These are phyloP conservation scores for Cicer chorassanicum DNA, from an alignment of 306 rosid species.

Conservation along the genomic window DNA sequence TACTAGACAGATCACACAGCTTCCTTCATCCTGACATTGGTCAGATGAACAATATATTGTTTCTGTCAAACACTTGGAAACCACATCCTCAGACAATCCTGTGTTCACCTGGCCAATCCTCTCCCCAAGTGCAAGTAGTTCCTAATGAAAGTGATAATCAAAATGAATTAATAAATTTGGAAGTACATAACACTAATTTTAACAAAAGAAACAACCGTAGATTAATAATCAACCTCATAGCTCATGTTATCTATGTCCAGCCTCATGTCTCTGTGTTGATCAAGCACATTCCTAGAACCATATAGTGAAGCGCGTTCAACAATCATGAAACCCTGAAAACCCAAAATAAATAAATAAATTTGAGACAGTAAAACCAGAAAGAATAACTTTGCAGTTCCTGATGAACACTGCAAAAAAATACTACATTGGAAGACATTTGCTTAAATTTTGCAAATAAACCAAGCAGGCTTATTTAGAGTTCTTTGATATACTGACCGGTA, in stretches of 20 bases:
- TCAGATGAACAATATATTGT: constrained; percentile 79
- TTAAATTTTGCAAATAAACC: constrained; percentile 18
- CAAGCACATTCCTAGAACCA: constrained; percentile 71
- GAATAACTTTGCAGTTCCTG: constrained; percentile 17
- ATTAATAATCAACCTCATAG: constrained; percentile 69
- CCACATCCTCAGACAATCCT: constrained; percentile 70
- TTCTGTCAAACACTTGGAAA: constrained; percentile 73
- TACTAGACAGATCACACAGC: constrained; percentile 80
- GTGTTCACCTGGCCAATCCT: constrained; percentile 83
- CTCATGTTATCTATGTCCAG: constrained; percentile 85
- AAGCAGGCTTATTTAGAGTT: constrained; percentile 29
- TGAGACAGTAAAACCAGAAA: constrained; percentile 13
- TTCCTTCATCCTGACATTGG: constrained; percentile 70
- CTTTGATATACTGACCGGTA: constrained; percentile 40
- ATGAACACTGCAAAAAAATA: not conserved
- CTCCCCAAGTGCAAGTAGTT: constrained; percentile 83
- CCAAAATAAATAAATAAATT: not conserved
- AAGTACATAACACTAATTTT: not conserved
- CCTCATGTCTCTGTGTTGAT: constrained; percentile 90
- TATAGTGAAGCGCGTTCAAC: constrained; percentile 64
- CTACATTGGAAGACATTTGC: not conserved
- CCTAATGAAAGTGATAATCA: constrained; percentile 55
- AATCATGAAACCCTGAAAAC: constrained; percentile 71
- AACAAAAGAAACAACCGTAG: constrained; percentile 17
- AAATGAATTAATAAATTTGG: constrained; percentile 5